These are phyloP conservation scores for Trifolium subterraneum DNA, from an alignment of 306 rosid species.

Conservation along the genomic window DNA sequence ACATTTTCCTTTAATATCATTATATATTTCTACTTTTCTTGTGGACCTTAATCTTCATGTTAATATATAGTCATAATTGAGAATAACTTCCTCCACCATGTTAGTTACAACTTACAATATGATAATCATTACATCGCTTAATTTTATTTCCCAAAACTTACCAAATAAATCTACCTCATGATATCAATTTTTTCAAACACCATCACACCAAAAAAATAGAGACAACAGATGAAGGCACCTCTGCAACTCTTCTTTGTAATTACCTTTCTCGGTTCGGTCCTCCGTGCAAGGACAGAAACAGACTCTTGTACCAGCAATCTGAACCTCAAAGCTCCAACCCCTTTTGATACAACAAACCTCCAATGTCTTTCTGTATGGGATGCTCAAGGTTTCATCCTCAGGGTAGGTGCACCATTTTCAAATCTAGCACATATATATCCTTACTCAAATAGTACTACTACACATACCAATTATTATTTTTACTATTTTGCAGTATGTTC, in stretches of 20 bases:
- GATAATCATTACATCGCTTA: constrained; percentile 45
- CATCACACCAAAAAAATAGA: constrained; percentile 17
- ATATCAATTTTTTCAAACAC: constrained; percentile 33
- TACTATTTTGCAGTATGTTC: constrained; percentile 54
- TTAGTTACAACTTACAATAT: constrained; percentile 47
- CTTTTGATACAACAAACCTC: constrained; percentile 65
- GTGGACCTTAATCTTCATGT: constrained; percentile 13
- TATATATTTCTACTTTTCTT: background rate
- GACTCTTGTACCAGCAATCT: constrained; percentile 66
- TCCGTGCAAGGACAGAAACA: constrained; percentile 46
- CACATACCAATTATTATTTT: background rate
- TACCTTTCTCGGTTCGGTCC: constrained; percentile 34
- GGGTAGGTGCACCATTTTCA: constrained; percentile 55
- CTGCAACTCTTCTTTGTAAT: constrained; percentile 31
- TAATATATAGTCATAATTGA: constrained; percentile 44
- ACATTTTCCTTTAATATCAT: constrained; percentile 8
- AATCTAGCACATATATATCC: constrained; percentile 3
- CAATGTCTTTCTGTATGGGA: constrained; percentile 73
- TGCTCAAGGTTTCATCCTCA: constrained; percentile 65
- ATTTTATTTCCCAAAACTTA: background rate
- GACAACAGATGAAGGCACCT: constrained; percentile 48
- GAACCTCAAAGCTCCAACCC: constrained; percentile 47
- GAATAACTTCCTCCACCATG: constrained; percentile 45
- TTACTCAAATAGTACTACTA: constrained; percentile 2
- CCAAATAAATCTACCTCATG: constrained; percentile 20